These are phyloP conservation scores for Beta macrorhiza DNA, from an alignment of 179 eudicot genomes.

Conservation along the genomic window DNA sequence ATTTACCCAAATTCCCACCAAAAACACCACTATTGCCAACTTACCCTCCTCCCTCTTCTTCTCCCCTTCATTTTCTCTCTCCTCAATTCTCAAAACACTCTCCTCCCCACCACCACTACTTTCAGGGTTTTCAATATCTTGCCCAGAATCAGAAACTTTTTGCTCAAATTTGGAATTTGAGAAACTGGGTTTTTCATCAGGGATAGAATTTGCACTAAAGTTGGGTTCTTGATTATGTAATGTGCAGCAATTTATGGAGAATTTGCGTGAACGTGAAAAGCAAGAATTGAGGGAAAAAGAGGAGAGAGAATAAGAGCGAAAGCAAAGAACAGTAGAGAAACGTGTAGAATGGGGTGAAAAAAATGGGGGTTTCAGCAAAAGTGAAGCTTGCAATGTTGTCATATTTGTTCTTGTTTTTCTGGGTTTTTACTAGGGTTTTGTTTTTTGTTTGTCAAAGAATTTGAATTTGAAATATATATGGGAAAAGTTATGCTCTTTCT, in stretches of 20 bases:
- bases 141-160: not conserved
- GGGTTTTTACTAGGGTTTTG: not conserved
- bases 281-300: not conserved
- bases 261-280: constrained; percentile 5
- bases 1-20: constrained; percentile 56
- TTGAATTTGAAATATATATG: not conserved
- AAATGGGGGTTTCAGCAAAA: constrained; percentile 46
- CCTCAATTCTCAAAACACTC: constrained; percentile 11
- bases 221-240: constrained; percentile 38
- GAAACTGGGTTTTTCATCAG: constrained; percentile 14
- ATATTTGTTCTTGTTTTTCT: constrained; percentile 23
- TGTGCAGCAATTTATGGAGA: constrained; percentile 26
- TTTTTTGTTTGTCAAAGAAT: not conserved
- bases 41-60: constrained; percentile 25
- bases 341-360: constrained; percentile 14
- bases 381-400: constrained; percentile 64
- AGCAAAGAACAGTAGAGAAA: constrained; percentile 17
- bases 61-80: constrained; percentile 15
- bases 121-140: not conserved
- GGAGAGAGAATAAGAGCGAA: not conserved
- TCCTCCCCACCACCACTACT: constrained; percentile 18
- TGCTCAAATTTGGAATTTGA: constrained; percentile 5
- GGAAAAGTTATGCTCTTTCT: not conserved
- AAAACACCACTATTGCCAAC: constrained; percentile 58
- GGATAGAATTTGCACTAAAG: constrained; percentile 18